A percentile compares a stretch with the other conserved stretches of the same genome.
These are phyloP conservation scores for Zymoseptoria brevis DNA, from an alignment of 2,329 filamentous ascomycete species.

Conservation along the genomic window DNA sequence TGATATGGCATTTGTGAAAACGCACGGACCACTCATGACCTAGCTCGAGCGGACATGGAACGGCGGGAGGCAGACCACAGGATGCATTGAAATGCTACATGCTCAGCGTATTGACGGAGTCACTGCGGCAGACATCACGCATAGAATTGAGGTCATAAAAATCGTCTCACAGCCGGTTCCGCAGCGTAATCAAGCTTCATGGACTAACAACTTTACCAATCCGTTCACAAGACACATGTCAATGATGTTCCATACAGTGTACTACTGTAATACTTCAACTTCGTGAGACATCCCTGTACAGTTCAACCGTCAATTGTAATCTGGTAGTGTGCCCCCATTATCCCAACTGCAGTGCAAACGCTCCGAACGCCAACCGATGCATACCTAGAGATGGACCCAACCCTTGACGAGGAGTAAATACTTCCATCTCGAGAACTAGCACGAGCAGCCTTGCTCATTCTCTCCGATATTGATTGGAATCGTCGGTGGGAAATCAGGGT, in stretches of 20 bases:
- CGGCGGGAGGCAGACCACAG: background rate
- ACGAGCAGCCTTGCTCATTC: constrained; percentile 86
- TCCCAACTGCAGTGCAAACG: background rate
- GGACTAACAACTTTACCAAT: background rate
- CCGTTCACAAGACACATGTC: background rate
- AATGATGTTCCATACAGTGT: background rate
- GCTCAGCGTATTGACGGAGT: background rate
- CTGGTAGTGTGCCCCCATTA: background rate
- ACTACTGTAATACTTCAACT: background rate
- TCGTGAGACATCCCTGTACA: background rate
- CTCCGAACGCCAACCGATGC: constrained; percentile 9
- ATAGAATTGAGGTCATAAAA: background rate
- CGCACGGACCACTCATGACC: background rate
- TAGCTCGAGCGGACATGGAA: background rate
- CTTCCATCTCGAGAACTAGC: constrained; percentile 43
- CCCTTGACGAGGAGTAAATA: background rate
- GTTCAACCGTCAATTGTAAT: background rate
- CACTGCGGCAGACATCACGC: background rate
- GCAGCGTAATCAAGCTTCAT: background rate
- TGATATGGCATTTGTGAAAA: background rate
- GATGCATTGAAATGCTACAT: background rate
- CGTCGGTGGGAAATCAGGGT: constrained; percentile 91
- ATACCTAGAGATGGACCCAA: constrained; percentile 1
- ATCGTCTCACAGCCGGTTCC: background rate
- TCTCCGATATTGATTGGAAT: constrained; percentile 98